Base-by-base conservation (phyloP, 1,139 yeast genomes). In the Hansenula lynferdii region DNA sequence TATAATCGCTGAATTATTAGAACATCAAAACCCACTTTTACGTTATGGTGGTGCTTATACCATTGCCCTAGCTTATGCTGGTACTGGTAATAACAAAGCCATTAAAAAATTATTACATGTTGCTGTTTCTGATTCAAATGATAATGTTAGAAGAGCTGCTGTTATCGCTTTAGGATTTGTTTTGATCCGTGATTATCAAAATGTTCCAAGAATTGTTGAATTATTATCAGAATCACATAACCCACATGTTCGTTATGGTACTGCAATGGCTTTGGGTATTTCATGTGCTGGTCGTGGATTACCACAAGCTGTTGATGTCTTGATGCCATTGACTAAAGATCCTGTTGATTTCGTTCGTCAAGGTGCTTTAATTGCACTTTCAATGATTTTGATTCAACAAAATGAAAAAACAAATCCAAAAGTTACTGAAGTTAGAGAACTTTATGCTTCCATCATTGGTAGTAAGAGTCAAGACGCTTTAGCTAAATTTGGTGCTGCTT, bases 201-300 rank as follows among this genome's bases (percentile, higher is more conserved):
- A 96, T 0, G 92, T 94, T 25, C 98, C 98, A 44, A 85, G 95
- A 54, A 85, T 94, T 67, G 97, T 92, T 28, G 96, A 90, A 61
- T 72, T 92, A 46, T 72, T 94, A 53, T 79, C 96, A 1, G 96
- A 90, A 63, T 86, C 96, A 1, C 97, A 92, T 62, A 94, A 92
- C 59, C 96, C 98, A 14, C 97, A 94, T 59, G 98, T 94, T 24
- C 85, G 99, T 64, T 92, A 94, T 59, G 99, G 99, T 66, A 85
- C 97, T 31, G 96, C 97, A 3, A 71, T 92, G 79, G 98, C 99
- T 0, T 73, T 92, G 49, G 98, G 97, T 64, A 85, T 94, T 44
- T 80, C 97, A 3, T 90, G 97, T 70, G 97, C 97, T 22, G 98
- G 98, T 39, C 84, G 95, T 60, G 94, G 90, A 6, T 68, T 85